Percentiles rank a stretch among this genome's conserved stretches.
These are phyloP conservation scores for Fusarium multiceps DNA, from an alignment of 2,329 filamentous ascomycete species.

Conservation along the genomic window DNA sequence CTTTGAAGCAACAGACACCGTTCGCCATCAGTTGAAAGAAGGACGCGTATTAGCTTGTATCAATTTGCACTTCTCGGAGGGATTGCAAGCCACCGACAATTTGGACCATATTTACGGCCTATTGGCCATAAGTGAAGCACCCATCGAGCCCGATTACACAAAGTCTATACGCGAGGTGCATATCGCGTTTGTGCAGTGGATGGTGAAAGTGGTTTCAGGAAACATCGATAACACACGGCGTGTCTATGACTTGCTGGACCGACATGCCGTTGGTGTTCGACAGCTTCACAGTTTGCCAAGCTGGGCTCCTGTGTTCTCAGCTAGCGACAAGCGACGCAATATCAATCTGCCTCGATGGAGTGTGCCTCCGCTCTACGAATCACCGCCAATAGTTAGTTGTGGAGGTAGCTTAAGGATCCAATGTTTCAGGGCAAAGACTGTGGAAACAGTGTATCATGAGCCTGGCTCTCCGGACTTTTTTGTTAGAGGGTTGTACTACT, in stretches of 20 bases:
- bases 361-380: no score
- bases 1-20: neutral
- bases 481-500: rapidly evolving
- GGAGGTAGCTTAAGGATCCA: neutral
- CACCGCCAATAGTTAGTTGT: no score
- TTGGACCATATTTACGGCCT: constrained; percentile 8
- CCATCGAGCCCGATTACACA: neutral
- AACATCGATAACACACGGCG: rapidly evolving
- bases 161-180: neutral
- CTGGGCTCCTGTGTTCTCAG: neutral
- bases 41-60: no score
- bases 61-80: neutral
- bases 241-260: neutral
- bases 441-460: neutral
- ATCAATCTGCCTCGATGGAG: neutral
- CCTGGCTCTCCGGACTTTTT: rapidly evolving
- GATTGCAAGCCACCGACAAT: neutral
- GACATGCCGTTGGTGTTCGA: neutral
- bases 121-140: neutral
- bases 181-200: neutral
- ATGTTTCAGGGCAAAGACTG: neutral
- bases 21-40: neutral
- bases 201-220: neutral
- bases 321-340: neutral
- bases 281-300: neutral